phyloP scores from a whole-genome alignment of 148 eudicot genomes.

The Selenicereus undatus region DNA sequence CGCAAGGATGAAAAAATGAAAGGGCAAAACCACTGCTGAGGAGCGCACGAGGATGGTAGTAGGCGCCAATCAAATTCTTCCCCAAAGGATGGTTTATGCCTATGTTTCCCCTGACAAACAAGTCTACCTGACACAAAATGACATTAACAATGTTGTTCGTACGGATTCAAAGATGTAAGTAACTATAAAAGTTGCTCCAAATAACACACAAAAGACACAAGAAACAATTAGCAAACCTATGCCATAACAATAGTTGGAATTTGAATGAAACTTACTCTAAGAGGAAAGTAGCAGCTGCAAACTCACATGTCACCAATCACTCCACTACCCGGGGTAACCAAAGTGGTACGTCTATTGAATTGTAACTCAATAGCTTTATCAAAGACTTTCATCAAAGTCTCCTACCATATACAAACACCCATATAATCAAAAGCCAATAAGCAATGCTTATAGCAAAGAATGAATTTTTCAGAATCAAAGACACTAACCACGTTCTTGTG shows the following conservation, averaged over 20 bases:
- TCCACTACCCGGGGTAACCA: slow-evolving; percentile 97
- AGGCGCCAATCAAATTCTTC: slow-evolving; percentile 90
- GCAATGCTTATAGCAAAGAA: neutral
- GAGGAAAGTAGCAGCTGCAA: slow-evolving; percentile 93
- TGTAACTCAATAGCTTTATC: slow-evolving; percentile 96
- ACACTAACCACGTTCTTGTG: slow-evolving; percentile 82
- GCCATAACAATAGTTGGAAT: slow-evolving; percentile 99
- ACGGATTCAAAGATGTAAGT: neutral
- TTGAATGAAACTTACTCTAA: slow-evolving; percentile 94
- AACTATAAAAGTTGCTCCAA: neutral
- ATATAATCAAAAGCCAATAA: slow-evolving; percentile 13
- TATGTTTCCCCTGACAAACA: slow-evolving; percentile 96
- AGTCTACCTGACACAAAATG: slow-evolving; percentile 67
- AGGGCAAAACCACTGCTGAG: no score
- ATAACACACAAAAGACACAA: neutral
- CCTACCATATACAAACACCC: slow-evolving; percentile 38
- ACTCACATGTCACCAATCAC: slow-evolving; percentile 99
- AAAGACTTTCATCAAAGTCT: slow-evolving; percentile 82
- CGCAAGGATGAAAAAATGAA: no score
- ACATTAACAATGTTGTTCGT: slow-evolving; percentile 12
- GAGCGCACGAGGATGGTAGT: slow-evolving; percentile 97
- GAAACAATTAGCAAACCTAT: slow-evolving; percentile 47
- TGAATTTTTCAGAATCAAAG: slow-evolving; percentile 1
- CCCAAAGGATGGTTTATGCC: slow-evolving; percentile 93
- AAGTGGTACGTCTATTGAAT: slow-evolving; percentile 80